Evolutionary conservation across 176 grass and related monocot species (phyloP), one percentile per base, ranked within the genome.

Genomic region (Oryza punctata): DNA sequence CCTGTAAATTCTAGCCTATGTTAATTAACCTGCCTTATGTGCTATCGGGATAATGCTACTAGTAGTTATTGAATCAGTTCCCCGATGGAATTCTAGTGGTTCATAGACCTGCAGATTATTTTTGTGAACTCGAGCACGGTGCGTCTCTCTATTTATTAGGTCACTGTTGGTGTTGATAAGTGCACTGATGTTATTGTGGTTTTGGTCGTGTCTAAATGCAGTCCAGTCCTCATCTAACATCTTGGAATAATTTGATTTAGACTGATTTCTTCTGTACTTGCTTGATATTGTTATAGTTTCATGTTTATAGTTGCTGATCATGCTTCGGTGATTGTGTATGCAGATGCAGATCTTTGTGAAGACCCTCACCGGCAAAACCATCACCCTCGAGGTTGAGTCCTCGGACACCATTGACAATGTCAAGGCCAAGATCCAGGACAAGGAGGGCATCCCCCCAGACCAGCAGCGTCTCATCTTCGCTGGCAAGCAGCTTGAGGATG

Each of bases 311-410:
- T 67, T 0, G 10, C 77, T 59, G 4, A 80, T 44, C 5, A 28
- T 80, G 24, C 6, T 27, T n/a, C 0, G 33, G 6, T 67, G 5
- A 12, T 77, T 4, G 27, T 45, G 3, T 21, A 23, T 83, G 13
- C 87, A 88, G 87, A 93, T 93, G 91, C 91, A 89, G 87, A 89
- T 89, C 77, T 87, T 91, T 0, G 80, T 91, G 1, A 87, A 90
- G 69, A 90, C 88, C 60, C 79, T 90, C 30, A 90, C 88, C 0
- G 90, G 90, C 25, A 92, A 92, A 87, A 92, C 90, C 60, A 92
- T 92, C 57, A 92, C 90, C 0, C 40, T 92, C 0, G 91, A 93
- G 87, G 91, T 93, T 0, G 91, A 93, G 75, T 80, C 70, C 3
- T 93, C 91, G 0, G 91, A 93, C 66, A 93, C 91, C 0, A 93